These are phyloP conservation scores for Lasiosphaeria miniovina DNA, from an alignment of 495 filamentous ascomycete species.

Conservation along the genomic window DNA sequence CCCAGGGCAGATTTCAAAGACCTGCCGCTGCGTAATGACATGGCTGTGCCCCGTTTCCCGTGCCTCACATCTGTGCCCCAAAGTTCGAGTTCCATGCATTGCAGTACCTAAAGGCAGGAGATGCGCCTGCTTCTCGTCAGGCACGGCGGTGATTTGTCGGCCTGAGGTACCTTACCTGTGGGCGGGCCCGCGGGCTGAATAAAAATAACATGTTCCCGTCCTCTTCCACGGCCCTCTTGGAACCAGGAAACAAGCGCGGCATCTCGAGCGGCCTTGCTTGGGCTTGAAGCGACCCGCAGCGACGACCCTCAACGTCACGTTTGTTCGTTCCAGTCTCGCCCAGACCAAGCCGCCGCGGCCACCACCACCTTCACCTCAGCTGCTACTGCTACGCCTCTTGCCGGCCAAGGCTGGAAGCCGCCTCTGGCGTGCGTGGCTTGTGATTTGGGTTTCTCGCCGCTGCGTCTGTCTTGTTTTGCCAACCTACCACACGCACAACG, in stretches of 20 bases:
- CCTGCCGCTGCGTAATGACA: too few species aligned
- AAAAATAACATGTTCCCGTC: not conserved
- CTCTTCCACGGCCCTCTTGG: not conserved
- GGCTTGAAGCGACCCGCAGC: not conserved
- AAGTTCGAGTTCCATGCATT: too few species aligned
- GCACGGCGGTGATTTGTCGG: too few species aligned
- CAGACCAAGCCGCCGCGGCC: not conserved
- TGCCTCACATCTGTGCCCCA: too few species aligned
- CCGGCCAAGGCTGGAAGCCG: not conserved
- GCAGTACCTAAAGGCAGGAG: too few species aligned
- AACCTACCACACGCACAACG: not conserved
- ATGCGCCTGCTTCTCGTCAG: too few species aligned
- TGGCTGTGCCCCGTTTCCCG: too few species aligned
- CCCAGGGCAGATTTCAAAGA: too few species aligned
- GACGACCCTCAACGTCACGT: not conserved
- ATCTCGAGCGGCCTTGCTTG: not conserved
- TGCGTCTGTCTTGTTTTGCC: not conserved
- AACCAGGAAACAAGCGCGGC: too few species aligned
- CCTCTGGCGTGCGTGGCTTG: not conserved
- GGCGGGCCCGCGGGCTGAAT: not conserved
- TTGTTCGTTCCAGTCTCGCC: not conserved
- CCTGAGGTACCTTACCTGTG: too few species aligned
- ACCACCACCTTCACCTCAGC: not conserved
- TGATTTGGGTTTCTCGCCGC: not conserved
- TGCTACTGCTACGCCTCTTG: not conserved